phyloP scores from a whole-genome alignment of 768 basidiomycete genomes.

The Leucosporidium yakuticum region DNA sequence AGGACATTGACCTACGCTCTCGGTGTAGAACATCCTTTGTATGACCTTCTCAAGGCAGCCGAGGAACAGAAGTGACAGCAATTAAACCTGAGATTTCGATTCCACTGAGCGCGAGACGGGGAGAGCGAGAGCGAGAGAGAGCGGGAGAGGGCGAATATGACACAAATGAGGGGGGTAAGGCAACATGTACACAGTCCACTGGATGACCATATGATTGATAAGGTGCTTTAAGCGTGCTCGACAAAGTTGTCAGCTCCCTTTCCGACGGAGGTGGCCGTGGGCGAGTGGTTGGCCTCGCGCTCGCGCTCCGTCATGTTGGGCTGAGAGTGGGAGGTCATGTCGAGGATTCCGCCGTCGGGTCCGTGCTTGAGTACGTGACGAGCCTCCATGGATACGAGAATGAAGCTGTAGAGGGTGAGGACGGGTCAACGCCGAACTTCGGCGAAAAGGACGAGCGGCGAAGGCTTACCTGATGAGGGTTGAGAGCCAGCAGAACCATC shows the following conservation, averaged over 20 bases:
- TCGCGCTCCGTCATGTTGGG: not conserved
- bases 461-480: constrained; percentile 7
- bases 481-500: constrained; percentile 26
- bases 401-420: constrained; percentile 5
- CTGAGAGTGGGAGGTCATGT: not conserved
- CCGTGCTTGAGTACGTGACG: constrained; percentile 32
- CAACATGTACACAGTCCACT: not conserved
- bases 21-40: constrained; percentile 29
- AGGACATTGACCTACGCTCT: constrained; percentile 36
- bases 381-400: constrained; percentile 25
- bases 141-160: not conserved
- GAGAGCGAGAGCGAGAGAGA: not conserved
- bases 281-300: not conserved
- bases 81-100: no score
- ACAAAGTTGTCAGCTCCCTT: not conserved
- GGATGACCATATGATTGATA: not conserved
- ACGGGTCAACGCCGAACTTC: not conserved
- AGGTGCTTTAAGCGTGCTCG: not conserved
- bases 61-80: no score
- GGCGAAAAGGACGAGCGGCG: not conserved
- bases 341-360: not conserved
- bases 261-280: not conserved
- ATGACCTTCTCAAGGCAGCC: not conserved
- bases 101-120: no score
- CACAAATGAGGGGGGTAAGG: not conserved